These are phyloP conservation scores for Colletotrichum eleusines DNA, from an alignment of 2,329 filamentous ascomycete genomes.

Conservation along the genomic window DNA sequence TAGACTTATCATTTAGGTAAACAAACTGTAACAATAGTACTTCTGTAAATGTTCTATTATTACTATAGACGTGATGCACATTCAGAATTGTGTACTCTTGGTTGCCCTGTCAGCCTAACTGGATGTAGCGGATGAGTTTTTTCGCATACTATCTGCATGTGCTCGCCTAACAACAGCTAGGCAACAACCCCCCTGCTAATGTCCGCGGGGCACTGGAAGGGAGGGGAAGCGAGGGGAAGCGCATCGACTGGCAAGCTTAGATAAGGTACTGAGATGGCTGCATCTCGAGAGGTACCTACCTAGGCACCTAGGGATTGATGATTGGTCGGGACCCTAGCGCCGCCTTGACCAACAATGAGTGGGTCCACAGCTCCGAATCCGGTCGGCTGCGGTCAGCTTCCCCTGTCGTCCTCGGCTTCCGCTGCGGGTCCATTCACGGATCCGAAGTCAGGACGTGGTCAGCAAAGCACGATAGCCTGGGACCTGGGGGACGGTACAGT, in stretches of 20 bases:
- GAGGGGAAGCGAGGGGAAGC: slow-evolving; percentile 6
- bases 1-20: too few species aligned
- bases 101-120: slow-evolving; percentile 23
- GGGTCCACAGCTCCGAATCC: not conserved
- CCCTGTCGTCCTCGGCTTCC: not conserved
- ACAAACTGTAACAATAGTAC: too few species aligned
- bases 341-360: not conserved
- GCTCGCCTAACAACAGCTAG: slow-evolving; percentile 21
- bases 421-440: not conserved
- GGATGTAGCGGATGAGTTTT: not conserved
- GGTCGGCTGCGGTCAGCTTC: not conserved
- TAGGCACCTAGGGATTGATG: not conserved
- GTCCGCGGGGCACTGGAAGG: slow-evolving; percentile 5
- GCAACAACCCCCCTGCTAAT: slow-evolving; percentile 22
- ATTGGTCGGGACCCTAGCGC: not conserved
- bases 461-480: not conserved
- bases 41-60: not conserved
- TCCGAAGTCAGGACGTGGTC: not conserved
- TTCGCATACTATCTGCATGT: slow-evolving; percentile 1
- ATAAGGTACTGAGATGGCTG: slow-evolving; percentile 2
- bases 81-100: not conserved
- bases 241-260: not conserved
- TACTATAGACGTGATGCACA: not conserved
- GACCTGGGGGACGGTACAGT: not conserved
- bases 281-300: too few species aligned